A percentile compares a stretch with the other conserved stretches of the same genome.
phyloP scores from a whole-genome alignment of 2,329 filamentous ascomycete species.

The Clonostachys chloroleuca region DNA sequence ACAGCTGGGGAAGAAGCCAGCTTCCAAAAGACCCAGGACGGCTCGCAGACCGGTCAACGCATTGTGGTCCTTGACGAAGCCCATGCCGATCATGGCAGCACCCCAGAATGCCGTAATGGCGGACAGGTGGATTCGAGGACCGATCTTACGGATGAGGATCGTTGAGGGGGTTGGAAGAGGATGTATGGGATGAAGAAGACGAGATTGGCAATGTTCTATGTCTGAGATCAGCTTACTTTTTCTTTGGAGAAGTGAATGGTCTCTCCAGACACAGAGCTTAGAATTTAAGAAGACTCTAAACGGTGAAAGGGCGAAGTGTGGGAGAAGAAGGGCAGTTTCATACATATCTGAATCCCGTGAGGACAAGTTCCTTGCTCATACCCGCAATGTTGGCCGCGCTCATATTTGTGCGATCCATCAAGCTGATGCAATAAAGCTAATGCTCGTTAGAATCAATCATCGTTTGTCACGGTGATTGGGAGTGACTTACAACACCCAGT shows the following conservation, averaged over 20 bases:
- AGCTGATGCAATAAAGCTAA: constrained; percentile 59
- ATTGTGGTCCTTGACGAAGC: constrained; percentile 49
- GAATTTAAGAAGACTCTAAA: background rate
- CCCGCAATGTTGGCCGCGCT: constrained; percentile 70
- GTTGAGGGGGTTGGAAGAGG: constrained; percentile 68
- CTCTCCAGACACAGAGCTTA: background rate
- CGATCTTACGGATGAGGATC: constrained; percentile 61
- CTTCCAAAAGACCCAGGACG: constrained; percentile 60
- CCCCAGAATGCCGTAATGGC: constrained; percentile 57
- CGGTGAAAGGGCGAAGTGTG: background rate
- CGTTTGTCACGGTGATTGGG: no score
- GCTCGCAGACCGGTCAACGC: constrained; percentile 51
- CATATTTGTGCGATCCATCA: constrained; percentile 79
- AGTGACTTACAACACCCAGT: constrained; percentile 45
- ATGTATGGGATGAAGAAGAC: constrained; percentile 74
- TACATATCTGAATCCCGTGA: constrained; percentile 42
- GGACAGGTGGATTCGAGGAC: constrained; percentile 52
- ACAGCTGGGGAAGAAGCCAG: constrained; percentile 66
- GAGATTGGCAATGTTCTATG: constrained; percentile 59
- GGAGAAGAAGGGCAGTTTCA: background rate
- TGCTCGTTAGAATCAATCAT: no score
- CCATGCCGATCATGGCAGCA: constrained; percentile 59
- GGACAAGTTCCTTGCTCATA: constrained; percentile 40
- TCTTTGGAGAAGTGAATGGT: background rate
- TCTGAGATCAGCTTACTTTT: constrained; percentile 1